Base-by-base conservation (phyloP, 352 stramenopile species). In the Phytopythium kandeliae region DNA sequence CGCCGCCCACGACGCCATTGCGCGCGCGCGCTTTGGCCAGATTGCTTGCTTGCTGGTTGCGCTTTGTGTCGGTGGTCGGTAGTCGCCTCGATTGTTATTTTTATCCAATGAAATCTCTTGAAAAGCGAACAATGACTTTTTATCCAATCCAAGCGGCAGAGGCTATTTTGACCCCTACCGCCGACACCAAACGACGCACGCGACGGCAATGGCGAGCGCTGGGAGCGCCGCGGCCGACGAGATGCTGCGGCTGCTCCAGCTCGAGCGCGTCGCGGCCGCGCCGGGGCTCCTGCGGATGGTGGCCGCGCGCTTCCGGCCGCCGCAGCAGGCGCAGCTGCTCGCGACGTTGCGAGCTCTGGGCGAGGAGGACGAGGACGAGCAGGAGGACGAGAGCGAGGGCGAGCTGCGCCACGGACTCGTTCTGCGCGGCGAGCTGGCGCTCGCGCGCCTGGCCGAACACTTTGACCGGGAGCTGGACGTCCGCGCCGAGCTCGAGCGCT, bases 1-100 rank as follows among this genome's bases (percentile, higher is more conserved):
- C 42, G 78, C 76, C 33, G 74, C 71, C 78, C 78, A 89, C n/a
- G 74, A 85, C 41, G 71, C 51, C 73, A 86, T 82, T 21, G 43
- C 28, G 2, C 44, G 17, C 17, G 17, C 17, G 17, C 5, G 11
- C 48, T 31, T 31, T 31, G 28, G 28, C 28, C 28, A 31, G 28
- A 9, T 49, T 31, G 28, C 28, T 31, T 4, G 9, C 4, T 10
- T 10, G 28, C 28, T 10, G n/a, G n/a, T 26, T 36, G 8, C n/a
- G 19, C 11, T 22, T 40, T 22, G 12, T 38, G 34, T 4, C 34
- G 2, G 13, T 17, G 7, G 12, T 38, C 13, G 34, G 13, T 12
- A 33, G 28, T 33, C 10, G 28, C 10, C 7, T 19, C 19, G 3
- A 10, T 36, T 9, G 12, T 15, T 36, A 7, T 22, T 40, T 40